These are phyloP conservation scores for Sclerotinia spermophila DNA, from an alignment of 2,329 filamentous ascomycete genomes.

Conservation along the genomic window DNA sequence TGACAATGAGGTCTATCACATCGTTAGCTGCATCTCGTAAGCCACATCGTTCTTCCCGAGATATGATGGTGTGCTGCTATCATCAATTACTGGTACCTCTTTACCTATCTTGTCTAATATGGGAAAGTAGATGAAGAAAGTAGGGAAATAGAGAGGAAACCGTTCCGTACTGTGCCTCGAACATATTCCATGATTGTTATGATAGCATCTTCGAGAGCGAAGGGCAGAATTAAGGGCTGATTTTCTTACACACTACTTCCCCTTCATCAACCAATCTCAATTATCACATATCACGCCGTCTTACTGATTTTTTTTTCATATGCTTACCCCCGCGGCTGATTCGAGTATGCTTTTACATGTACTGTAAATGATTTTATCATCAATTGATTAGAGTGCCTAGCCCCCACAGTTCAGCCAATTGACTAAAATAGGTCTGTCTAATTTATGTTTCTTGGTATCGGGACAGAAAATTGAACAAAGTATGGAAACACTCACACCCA, in stretches of 20 bases:
- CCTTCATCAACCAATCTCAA: constrained; percentile 1
- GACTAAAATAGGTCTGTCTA: neutral
- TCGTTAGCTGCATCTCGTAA: constrained; percentile 8
- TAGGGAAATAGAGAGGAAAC: neutral
- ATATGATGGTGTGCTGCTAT: neutral
- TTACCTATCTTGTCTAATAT: neutral
- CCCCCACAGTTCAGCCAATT: constrained; percentile 3
- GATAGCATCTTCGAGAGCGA: neutral
- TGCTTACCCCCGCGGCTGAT: constrained; percentile 6
- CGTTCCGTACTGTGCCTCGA: neutral
- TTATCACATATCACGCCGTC: neutral
- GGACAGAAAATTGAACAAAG: neutral
- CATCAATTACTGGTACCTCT: neutral
- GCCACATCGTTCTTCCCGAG: neutral
- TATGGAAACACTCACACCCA: neutral
- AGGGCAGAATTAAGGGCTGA: constrained; percentile 5
- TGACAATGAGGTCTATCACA: constrained; percentile 6
- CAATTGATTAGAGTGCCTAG: neutral
- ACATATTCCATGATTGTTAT: neutral
- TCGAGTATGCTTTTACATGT: neutral
- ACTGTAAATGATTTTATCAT: neutral
- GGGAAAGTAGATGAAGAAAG: neutral
- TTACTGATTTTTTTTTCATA: neutral
- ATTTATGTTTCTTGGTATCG: neutral
- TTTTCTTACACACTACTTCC: neutral